Evolutionary conservation across 352 stramenopile genomes (phyloP), one percentile per base, ranked within the genome.

Genomic region (Pythium utonaiense): DNA sequence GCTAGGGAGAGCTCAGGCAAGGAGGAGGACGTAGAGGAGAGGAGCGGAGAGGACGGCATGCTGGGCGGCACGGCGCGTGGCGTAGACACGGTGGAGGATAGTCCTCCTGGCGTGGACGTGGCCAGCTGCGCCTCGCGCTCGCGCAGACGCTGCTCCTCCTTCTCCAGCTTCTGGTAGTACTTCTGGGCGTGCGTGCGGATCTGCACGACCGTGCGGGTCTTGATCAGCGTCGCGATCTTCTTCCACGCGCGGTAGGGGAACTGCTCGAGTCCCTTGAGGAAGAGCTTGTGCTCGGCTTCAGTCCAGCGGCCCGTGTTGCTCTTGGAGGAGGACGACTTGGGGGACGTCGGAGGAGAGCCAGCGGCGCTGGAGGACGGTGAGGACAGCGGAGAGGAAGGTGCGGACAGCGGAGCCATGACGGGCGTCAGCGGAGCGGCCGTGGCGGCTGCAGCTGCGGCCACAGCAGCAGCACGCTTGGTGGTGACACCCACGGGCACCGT

Each of bases 201-300:
- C 73, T 95, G 86, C 56, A 95, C 86, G 38, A 95, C 83, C 7
- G 90, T 98, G 54, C 96, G 78, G 22, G 94, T 98, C 62, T 95
- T 94, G 73, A 99, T 98, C 24, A 94, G 77, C 42, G 82, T 85
- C 22, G 91, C 89, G 21, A 99, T 98, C 71, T 95, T 93, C 75
- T 95, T 95, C 86, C 86, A 95, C 14, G 83, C 86, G 25, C 83
- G 80, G 61, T 93, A 93, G 31, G 83, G 83, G 61, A 93, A 95
- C 56, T 80, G 83, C 66, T 93, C 83, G 41, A 95, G 79, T 0
- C 86, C 86, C 60, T 93, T 78, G 14, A 95, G 69, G 57, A 95
- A 95, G n/a, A 95, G 78, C 71, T 93, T 85, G 70, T 95, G 86
- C 70, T 95, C 86, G 5, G 80, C 77, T 47, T 95, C 84, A 5